These are phyloP conservation scores for Fulvia fulva DNA, from an alignment of 2,329 filamentous ascomycete genomes.

Conservation along the genomic window DNA sequence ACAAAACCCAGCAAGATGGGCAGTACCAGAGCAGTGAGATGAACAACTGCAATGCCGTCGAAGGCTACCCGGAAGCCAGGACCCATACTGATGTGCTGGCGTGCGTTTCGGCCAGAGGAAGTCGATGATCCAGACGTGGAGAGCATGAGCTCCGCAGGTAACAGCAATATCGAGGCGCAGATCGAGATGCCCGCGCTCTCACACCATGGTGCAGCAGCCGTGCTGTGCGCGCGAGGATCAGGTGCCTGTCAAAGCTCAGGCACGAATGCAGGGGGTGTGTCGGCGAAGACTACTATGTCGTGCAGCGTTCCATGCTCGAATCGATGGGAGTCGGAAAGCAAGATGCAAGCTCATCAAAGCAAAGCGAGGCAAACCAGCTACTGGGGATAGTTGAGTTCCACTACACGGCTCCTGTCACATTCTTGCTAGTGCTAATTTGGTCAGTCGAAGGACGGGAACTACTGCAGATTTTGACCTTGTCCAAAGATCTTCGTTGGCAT, in stretches of 20 bases:
- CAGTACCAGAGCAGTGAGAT: slow-evolving; percentile 19
- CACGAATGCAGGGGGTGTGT: slow-evolving; percentile 10
- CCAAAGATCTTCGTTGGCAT: slow-evolving; percentile 22
- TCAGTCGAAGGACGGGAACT: slow-evolving; percentile 16
- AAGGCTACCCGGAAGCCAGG: slow-evolving; percentile 34
- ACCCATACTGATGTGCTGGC: slow-evolving; percentile 79
- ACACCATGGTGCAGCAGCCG: slow-evolving; percentile 17
- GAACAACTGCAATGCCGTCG: slow-evolving; percentile 26
- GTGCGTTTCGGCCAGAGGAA: slow-evolving; percentile 73
- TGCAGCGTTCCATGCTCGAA: slow-evolving; percentile 26
- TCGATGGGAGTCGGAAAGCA: slow-evolving; percentile 12
- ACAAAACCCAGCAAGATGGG: slow-evolving; percentile 21
- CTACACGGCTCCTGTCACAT: slow-evolving; percentile 6
- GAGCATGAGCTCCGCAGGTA: slow-evolving; percentile 30
- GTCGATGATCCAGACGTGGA: slow-evolving; percentile 32
- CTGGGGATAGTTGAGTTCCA: slow-evolving; percentile 15
- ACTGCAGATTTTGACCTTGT: slow-evolving; percentile 26
- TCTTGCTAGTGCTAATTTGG: not conserved
- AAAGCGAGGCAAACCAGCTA: slow-evolving; percentile 1
- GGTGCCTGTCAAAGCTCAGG: slow-evolving; percentile 23
- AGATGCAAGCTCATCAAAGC: slow-evolving; percentile 7
- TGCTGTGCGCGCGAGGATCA: slow-evolving; percentile 18
- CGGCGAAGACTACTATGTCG: slow-evolving; percentile 21
- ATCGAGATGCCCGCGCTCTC: slow-evolving; percentile 27
- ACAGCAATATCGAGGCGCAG: slow-evolving; percentile 30